Percentiles rank a stretch among this genome's conserved stretches.
These are phyloP conservation scores for Xylaria castorea DNA, from an alignment of 495 filamentous ascomycete species.

Conservation along the genomic window DNA sequence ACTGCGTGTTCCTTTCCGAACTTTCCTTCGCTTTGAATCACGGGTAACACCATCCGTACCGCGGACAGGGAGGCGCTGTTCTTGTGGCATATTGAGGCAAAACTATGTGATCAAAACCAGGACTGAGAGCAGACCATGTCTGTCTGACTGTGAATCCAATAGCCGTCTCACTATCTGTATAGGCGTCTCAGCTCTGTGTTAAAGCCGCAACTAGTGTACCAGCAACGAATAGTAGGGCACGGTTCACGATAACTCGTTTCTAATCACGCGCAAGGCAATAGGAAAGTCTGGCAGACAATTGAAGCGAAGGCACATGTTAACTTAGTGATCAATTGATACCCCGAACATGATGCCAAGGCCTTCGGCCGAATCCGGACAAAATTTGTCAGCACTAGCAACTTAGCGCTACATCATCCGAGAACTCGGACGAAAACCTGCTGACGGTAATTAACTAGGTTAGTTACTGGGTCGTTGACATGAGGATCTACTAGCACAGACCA, in stretches of 20 bases:
- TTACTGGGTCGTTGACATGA: no score
- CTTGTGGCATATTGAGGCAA: constrained; percentile 14
- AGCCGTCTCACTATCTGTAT: not conserved
- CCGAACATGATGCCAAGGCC: constrained; percentile 32
- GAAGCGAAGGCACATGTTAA: not conserved
- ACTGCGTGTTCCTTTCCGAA: constrained; percentile 63
- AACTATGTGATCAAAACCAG: not conserved
- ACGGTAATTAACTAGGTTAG: no score
- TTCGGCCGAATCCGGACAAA: constrained; percentile 38
- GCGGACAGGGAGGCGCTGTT: not conserved
- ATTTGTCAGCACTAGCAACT: constrained; percentile 38
- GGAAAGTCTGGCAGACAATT: not conserved
- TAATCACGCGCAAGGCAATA: not conserved
- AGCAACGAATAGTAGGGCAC: not conserved
- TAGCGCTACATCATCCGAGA: not conserved
- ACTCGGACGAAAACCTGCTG: constrained; percentile 4
- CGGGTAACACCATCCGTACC: constrained; percentile 9
- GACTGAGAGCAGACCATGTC: not conserved
- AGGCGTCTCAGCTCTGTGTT: not conserved
- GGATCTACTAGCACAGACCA: not conserved
- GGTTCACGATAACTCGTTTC: not conserved
- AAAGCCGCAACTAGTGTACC: not conserved
- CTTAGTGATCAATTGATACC: constrained; percentile 6
- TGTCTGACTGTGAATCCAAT: not conserved
- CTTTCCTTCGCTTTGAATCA: constrained; percentile 49